Base-by-base conservation (phyloP, 2,329 filamentous ascomycete species). In the Apiospora rasikravindrae region DNA sequence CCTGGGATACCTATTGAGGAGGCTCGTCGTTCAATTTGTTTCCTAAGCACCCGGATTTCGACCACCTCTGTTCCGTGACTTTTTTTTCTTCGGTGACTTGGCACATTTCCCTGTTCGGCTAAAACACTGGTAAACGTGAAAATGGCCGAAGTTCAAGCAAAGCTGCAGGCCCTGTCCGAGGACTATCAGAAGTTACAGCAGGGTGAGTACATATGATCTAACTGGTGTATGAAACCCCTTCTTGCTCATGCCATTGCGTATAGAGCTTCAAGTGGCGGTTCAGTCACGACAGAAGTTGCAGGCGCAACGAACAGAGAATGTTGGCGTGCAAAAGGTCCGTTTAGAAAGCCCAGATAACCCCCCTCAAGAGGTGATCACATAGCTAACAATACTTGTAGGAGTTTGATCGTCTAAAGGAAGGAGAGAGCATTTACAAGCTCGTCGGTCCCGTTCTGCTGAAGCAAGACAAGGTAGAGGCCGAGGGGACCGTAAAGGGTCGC, bases 391-490 rank as follows among this genome's bases (percentile, higher is more conserved):
- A 1, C 40, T 22, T 22, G 45, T 75, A 96, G 92, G 96, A 98
- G 83, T 98, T 98, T 82, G 87, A 90, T 53, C 88, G 88, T 70
- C 87, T 98, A 73, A 89, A 91, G 77, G 92, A 95, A 49, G 93
- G 92, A 77, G 93, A 97, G 79, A 94, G 91, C 75, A 97, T 99
- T 82, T 99, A 97, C 89, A 99, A 98, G 84, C 90, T 98, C 57
- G 91, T 98, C 67, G 96, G 96, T 0, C 96, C 96, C 0, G 94
- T 98, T 8, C 85, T 99, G 49, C 83, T 99, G 79, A 98, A 98
- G 87, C 96, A 99, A 83, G 96, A 98, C 72, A 95, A 94, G 82
- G 85, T 90, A 1, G 96, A 99, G 81, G 96, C 96, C 0, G 91
- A 95, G 75, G 93, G 94, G 86, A 95, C 95, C 0, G 96, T 99